phyloP scores from a whole-genome alignment of 768 basidiomycete genomes.

The Chalciporus piperatus region DNA sequence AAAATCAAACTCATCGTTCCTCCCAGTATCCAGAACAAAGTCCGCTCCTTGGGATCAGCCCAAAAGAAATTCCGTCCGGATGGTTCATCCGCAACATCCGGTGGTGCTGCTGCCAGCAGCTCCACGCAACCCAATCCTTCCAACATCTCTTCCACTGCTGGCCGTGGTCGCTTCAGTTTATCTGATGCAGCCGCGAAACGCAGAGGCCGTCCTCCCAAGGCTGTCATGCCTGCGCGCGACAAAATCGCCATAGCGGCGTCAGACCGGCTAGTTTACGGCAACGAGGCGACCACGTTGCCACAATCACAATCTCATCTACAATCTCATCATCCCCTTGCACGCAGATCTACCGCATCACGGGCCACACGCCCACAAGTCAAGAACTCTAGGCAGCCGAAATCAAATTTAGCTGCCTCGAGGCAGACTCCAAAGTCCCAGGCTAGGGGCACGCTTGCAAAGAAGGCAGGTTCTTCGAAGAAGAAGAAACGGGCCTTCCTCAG shows the following conservation, averaged over 20 bases:
- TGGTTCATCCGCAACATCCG: constrained; percentile 34
- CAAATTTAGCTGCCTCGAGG: constrained; percentile 34
- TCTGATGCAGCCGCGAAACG: constrained; percentile 39
- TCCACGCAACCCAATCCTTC: constrained; percentile 12
- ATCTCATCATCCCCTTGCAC: constrained; percentile 20
- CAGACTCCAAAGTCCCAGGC: constrained; percentile 36
- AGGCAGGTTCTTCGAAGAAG: constrained; percentile 19
- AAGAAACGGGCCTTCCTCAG: constrained; percentile 13
- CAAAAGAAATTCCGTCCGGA: constrained; percentile 29
- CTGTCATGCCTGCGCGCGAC: constrained; percentile 34
- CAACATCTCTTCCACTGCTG: constrained; percentile 26
- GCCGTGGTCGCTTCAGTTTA: constrained; percentile 19
- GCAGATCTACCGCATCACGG: constrained; percentile 23
- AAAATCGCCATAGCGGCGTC: constrained; percentile 11
- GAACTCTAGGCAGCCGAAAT: constrained; percentile 19
- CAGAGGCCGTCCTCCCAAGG: constrained; percentile 57
- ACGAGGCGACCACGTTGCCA: constrained; percentile 35
- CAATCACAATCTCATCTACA: constrained; percentile 36
- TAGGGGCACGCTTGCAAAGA: constrained; percentile 35
- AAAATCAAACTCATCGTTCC: constrained; percentile 77
- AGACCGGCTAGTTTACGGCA: constrained; percentile 25
- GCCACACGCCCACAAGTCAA: constrained; percentile 21
- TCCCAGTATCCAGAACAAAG: constrained; percentile 49
- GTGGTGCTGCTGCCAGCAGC: constrained; percentile 34
- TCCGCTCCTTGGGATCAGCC: constrained; percentile 24